A percentile compares a stretch with the other conserved stretches of the same genome.
phyloP scores from a whole-genome alignment of 2,329 filamentous ascomycete genomes.

The Aspergillus novoparasiticus region DNA sequence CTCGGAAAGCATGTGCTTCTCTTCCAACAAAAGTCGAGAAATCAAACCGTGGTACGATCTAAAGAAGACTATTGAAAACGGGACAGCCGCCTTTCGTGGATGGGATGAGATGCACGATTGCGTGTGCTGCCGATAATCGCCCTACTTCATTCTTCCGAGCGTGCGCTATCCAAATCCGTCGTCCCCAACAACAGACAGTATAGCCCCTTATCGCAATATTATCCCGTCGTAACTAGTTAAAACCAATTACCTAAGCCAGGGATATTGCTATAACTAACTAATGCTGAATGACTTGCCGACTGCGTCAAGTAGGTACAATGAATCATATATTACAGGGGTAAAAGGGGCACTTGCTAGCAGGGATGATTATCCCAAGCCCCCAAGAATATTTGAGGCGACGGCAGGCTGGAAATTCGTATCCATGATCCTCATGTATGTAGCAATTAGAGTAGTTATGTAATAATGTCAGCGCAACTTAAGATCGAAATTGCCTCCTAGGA shows the following conservation, averaged over 20 bases:
- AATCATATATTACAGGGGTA: slow-evolving; percentile 5
- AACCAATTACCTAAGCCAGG: background rate
- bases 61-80: background rate
- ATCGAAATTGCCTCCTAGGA: background rate
- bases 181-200: background rate
- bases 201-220: background rate
- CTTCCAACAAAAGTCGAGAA: background rate
- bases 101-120: background rate
- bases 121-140: background rate
- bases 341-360: slow-evolving; percentile 19
- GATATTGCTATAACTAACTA: background rate
- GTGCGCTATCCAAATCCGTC: background rate
- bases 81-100: background rate
- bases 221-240: background rate
- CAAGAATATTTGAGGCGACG: slow-evolving; percentile 10
- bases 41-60: slow-evolving; percentile 1
- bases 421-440: background rate
- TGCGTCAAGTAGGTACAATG: background rate
- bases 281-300: background rate
- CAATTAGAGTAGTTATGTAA: background rate
- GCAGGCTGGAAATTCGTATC: slow-evolving; percentile 13
- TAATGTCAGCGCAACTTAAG: slow-evolving; percentile 1
- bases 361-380: slow-evolving; percentile 13
- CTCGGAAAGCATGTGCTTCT: slow-evolving; percentile 10
- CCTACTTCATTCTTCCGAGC: background rate